A percentile compares a stretch with the other conserved stretches of the same genome.
Evolutionary conservation across 2,329 filamentous ascomycete genomes (phyloP).

Genomic region (Fusarium newnesense): DNA sequence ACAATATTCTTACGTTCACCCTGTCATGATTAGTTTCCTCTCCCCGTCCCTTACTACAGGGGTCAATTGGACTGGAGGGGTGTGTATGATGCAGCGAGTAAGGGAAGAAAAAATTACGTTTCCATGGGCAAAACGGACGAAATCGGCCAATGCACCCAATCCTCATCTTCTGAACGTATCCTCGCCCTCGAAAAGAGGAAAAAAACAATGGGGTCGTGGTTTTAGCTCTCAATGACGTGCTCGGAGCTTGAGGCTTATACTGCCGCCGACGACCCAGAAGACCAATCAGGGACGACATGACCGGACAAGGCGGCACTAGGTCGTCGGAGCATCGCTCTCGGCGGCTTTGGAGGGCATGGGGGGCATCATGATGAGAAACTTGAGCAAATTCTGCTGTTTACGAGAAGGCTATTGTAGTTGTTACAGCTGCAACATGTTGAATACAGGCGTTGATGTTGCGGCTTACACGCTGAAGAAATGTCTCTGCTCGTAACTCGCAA

Average conservation of each 20-base stretch:
- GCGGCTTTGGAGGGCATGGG: constrained; percentile 17
- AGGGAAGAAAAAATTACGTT: constrained; percentile 41
- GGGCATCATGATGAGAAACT: constrained; percentile 26
- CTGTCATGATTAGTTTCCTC: constrained; percentile 32
- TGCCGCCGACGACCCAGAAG: constrained; percentile 40
- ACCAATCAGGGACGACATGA: constrained; percentile 39
- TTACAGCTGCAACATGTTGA: background rate
- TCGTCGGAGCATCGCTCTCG: constrained; percentile 45
- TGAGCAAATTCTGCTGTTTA: constrained; percentile 5
- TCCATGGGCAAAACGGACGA: constrained; percentile 36
- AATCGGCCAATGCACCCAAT: constrained; percentile 35
- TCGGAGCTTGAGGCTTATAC: constrained; percentile 48
- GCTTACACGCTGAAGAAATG: background rate
- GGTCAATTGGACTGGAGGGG: constrained; percentile 27
- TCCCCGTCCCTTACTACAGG: constrained; percentile 32
- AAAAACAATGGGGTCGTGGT: constrained; percentile 42
- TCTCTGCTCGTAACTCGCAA: background rate
- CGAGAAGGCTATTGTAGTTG: background rate
- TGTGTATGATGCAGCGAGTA: constrained; percentile 11
- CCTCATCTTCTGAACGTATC: constrained; percentile 14
- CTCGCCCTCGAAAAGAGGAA: constrained; percentile 33
- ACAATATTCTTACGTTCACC: constrained; percentile 36
- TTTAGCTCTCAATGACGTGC: constrained; percentile 50
- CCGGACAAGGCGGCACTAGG: constrained; percentile 31
- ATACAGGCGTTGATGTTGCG: too few species aligned